Conservation (phyloP, 1,284 basidiomycete species). For the Moesziomyces antarcticus region DNA sequence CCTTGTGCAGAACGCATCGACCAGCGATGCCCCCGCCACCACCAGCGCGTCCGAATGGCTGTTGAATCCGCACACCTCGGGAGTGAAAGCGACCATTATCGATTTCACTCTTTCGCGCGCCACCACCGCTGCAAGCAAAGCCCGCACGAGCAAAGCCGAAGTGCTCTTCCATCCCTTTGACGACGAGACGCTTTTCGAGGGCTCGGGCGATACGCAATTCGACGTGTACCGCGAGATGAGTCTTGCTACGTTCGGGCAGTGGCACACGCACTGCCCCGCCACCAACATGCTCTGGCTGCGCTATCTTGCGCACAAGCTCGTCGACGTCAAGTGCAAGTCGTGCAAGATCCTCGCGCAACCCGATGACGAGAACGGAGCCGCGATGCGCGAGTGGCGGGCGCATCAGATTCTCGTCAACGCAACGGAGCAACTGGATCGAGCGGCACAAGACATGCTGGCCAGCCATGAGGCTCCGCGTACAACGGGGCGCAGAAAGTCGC, state of each 20-base stretch:
- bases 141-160: constrained; percentile 9
- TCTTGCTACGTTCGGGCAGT: constrained; percentile 72
- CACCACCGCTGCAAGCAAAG: constrained; percentile 18
- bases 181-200: constrained; percentile 67
- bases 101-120: constrained; percentile 88
- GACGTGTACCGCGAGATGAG: constrained; percentile 92
- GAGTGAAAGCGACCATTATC: constrained; percentile 84
- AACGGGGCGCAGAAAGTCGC: constrained; percentile 18
- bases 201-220: constrained; percentile 90
- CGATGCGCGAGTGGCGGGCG: constrained; percentile 11
- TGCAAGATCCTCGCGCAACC: constrained; percentile 5
- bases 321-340: constrained; percentile 66
- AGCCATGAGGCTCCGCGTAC: background rate
- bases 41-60: constrained; percentile 7
- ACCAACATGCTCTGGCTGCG: constrained; percentile 94
- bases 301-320: constrained; percentile 78
- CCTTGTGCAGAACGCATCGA: constrained; percentile 72
- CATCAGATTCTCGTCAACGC: constrained; percentile 7
- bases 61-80: constrained; percentile 68
- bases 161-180: constrained; percentile 63
- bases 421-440: constrained; percentile 7
- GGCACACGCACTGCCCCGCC: constrained; percentile 79
- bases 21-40: background rate
- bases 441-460: constrained; percentile 9
- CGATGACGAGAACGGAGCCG: background rate